Base-by-base conservation (phyloP, 2,329 filamentous ascomycete genomes). In the Aspergillus fischeri region DNA sequence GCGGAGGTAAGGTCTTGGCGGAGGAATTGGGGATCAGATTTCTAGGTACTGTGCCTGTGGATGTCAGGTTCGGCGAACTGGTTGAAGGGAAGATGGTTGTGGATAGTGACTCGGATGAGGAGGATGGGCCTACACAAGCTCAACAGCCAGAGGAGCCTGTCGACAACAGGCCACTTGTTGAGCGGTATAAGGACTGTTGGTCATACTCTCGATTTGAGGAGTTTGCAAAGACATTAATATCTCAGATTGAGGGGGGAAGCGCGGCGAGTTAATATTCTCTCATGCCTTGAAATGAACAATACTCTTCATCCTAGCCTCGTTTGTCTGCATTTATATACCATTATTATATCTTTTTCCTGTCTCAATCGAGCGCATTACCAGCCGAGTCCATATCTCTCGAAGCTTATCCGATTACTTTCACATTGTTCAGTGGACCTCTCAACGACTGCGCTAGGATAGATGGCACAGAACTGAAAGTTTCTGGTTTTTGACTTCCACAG, bases 1-100 rank as follows among this genome's bases (percentile, higher is more conserved):
- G 94, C 3, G 94, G 94, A 3, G 94, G 94, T 7, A 81, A 90
- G 72, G 83, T 89, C 25, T 96, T 99, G 92, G 92, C 93, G 6
- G 78, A 84, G 50, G 92, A 97, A 65, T 94, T 96, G 70, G 80
- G 80, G 0, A 90, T 97, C 38, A 85, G 83, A 17, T 97, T 97
- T 67, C 75, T 97, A 53, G 94, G 92, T 2, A 86, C 86, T 28
- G 86, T 97, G 41, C 94, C 94, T 1, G 92, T 99, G 68, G 94
- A 99, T 76, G 90, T 92, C 21, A 90, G 92, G 67, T 97, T 97
- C 71, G 89, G 94, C 49, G 83, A 88, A 63, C 75, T 99, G 68
- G 85, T 99, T 45, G 93, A 97, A 73, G 91, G 75, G 21, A 70
- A 65, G 53, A 64, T 63, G 56, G 65, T 65, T 53, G 67, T 64